Percentiles rank a stretch among this genome's conserved stretches.
These are phyloP conservation scores for Camptophora hylomeconis DNA, from an alignment of 2,329 filamentous ascomycete species.

Conservation along the genomic window DNA sequence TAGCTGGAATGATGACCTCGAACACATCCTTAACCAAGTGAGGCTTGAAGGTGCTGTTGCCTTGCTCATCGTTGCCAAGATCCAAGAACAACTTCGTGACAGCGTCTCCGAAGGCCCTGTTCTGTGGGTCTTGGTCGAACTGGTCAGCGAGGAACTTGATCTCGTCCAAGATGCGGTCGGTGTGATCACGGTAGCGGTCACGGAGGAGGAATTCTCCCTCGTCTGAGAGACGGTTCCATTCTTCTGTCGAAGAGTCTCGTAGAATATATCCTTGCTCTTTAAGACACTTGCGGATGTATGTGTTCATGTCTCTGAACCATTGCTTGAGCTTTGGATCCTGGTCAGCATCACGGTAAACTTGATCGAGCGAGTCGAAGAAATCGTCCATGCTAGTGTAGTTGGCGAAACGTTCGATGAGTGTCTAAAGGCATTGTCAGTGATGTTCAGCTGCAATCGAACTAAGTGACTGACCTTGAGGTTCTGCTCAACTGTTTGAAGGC, in stretches of 20 bases:
- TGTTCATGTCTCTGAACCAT: constrained; percentile 74
- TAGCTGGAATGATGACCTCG: constrained; percentile 69
- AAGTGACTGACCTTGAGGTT: constrained; percentile 55
- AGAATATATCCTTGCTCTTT: constrained; percentile 86
- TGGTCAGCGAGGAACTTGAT: constrained; percentile 79
- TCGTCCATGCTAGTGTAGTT: constrained; percentile 85
- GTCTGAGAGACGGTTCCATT: constrained; percentile 80
- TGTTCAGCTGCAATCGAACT: constrained; percentile 25
- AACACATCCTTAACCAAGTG: constrained; percentile 81
- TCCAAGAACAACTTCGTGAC: constrained; percentile 78
- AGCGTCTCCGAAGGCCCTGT: constrained; percentile 64
- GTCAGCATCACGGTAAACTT: constrained; percentile 78
- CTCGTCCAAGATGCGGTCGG: constrained; percentile 76
- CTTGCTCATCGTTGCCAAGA: constrained; percentile 74
- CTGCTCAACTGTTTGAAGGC: constrained; percentile 58
- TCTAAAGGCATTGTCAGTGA: constrained; percentile 47
- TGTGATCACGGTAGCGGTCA: constrained; percentile 75
- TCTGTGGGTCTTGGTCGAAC: constrained; percentile 78
- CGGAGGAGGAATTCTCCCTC: constrained; percentile 75
- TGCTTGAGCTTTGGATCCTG: constrained; percentile 70
- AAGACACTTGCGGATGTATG: constrained; percentile 68
- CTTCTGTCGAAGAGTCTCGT: constrained; percentile 60
- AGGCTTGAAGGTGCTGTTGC: constrained; percentile 81
- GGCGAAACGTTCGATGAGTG: constrained; percentile 84
- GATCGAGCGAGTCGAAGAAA: constrained; percentile 69